These are phyloP conservation scores for Cercis canadensis DNA, from an alignment of 306 rosid genomes.

Conservation along the genomic window DNA sequence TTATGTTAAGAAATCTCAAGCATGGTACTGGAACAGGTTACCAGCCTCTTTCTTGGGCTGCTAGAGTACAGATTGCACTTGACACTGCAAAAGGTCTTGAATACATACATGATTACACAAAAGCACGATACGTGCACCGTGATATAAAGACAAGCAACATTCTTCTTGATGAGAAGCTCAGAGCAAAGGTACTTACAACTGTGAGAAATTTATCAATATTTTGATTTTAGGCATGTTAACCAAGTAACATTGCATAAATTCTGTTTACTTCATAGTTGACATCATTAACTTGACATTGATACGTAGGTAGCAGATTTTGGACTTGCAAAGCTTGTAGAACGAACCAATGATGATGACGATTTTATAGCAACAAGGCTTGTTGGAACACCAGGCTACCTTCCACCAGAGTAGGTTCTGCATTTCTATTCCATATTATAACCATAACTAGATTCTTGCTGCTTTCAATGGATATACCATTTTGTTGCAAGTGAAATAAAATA, in stretches of 20 bases:
- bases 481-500: neutral
- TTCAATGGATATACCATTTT: constrained; percentile 17
- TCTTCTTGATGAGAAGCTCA: constrained; percentile 72
- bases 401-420: constrained; percentile 74
- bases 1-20: constrained; percentile 14
- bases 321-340: constrained; percentile 72
- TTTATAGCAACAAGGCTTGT: constrained; percentile 74
- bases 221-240: neutral
- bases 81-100: constrained; percentile 89
- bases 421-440: constrained; percentile 3
- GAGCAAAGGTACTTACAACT: constrained; percentile 97
- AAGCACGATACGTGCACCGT: constrained; percentile 78
- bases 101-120: constrained; percentile 87
- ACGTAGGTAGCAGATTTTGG: constrained; percentile 87
- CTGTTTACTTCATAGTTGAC: neutral
- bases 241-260: constrained; percentile 11
- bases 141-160: constrained; percentile 83
- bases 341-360: constrained; percentile 76
- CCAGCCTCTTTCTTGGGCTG: constrained; percentile 82
- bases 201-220: neutral
- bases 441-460: neutral
- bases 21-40: constrained; percentile 53
- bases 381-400: constrained; percentile 97
- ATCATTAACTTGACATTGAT: constrained; percentile 21
- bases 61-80: constrained; percentile 82